Base-by-base conservation (phyloP, 768 basidiomycete species). In the Zangia roseola region DNA sequence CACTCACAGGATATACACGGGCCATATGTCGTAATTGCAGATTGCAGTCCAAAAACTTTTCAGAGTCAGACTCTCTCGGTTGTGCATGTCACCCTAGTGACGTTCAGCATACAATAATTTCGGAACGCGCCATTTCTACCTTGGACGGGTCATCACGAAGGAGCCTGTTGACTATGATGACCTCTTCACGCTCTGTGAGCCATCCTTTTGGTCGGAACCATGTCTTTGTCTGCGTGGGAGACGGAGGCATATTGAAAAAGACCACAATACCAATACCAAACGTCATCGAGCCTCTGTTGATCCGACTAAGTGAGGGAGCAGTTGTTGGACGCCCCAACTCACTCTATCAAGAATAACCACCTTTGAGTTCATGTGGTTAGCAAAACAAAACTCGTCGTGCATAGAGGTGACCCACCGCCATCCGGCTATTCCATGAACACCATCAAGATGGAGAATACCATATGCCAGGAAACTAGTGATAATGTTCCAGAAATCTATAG, bases 11-110 rank as follows among this genome's bases (percentile, higher is more conserved):
- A n/a, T n/a, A n/a, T n/a, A n/a, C n/a, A n/a, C n/a, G n/a, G n/a
- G n/a, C 83, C 83, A 86, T 10, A 85, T 63, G 57, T 84, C 82
- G 47, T 77, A 85, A 59, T 86, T 83, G 30, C 72, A 75, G 8
- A 83, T 44, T 0, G 81, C 79, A 7, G 62, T 66, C 77, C 79
- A 84, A 5, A 84, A 59, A 5, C 76, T 70, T 55, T 69, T 72
- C 5, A 74, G 31, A 0, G 76, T 71, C 10, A 86, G 58, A 0
- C 77, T 81, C 64, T 87, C 77, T 34, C 85, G 78, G 52, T 86
- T 86, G 64, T 84, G 83, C 85, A 86, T 83, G 50, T 83, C 81
- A 19, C 57, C 56, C 52, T 43, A n/a, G 13, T 33, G 7, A 43
- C 17, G 6, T 5, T 5, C 17, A n/a, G n/a, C 16, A n/a, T n/a